Evolutionary conservation across 352 stramenopile genomes (phyloP).

Genomic region (Pythium periplocum): DNA sequence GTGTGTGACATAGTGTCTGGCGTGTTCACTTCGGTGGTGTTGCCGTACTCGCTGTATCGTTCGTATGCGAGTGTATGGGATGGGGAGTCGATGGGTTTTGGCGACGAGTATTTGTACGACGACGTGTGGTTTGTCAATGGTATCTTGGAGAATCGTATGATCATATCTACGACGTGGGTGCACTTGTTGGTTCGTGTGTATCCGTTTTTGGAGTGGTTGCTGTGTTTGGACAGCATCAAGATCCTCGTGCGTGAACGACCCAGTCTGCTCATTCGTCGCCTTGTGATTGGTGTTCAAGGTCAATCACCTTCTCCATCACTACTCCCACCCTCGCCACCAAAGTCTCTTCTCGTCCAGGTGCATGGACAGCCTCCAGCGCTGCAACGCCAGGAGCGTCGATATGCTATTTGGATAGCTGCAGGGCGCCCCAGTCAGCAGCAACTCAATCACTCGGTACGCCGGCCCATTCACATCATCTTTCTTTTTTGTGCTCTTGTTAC

Average conservation of each 20-base stretch:
- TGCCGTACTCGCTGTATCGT: background rate
- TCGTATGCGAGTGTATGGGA: constrained; percentile 1
- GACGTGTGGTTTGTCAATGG: constrained; percentile 17
- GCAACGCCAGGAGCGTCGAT: no score
- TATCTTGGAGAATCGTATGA: constrained; percentile 1
- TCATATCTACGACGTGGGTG: background rate
- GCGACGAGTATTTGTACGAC: constrained; percentile 14
- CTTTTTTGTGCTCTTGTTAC: background rate
- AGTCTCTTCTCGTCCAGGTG: no score
- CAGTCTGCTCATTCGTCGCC: no score
- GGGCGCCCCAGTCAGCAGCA: no score
- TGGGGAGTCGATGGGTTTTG: background rate
- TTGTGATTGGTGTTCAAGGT: no score
- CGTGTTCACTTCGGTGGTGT: background rate
- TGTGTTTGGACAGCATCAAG: constrained; percentile 4
- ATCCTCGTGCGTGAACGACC: background rate
- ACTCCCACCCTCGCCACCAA: no score
- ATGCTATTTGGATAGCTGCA: no score
- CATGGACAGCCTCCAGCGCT: no score
- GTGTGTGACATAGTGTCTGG: constrained; percentile 1
- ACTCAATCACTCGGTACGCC: no score
- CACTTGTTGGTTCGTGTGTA: background rate
- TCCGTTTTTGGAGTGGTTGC: constrained; percentile 1
- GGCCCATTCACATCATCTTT: background rate
- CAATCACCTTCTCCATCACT: no score